Percentiles rank a stretch among this genome's conserved stretches.
phyloP scores from a whole-genome alignment of 192 early-diverging fungal species.

The Geranomyces variabilis region DNA sequence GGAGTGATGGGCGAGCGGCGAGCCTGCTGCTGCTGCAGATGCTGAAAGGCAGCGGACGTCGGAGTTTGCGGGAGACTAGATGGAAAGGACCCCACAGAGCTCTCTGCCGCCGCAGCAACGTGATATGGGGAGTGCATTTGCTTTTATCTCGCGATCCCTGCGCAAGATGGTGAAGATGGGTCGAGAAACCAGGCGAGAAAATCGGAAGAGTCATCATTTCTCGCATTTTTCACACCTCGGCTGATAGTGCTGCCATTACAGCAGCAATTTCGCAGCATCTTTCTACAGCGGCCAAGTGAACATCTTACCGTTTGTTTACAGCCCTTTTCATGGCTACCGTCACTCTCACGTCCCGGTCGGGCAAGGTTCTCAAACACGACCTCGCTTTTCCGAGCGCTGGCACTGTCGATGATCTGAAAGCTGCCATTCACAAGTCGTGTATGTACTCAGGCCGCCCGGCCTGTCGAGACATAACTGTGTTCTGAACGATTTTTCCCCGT shows the following conservation, averaged over 20 bases:
- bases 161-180: too few species aligned
- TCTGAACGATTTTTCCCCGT: too few species aligned
- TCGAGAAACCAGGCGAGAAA: too few species aligned
- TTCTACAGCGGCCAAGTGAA: too few species aligned
- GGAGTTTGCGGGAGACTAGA: background rate
- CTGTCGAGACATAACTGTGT: background rate
- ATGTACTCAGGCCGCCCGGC: background rate
- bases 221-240: too few species aligned
- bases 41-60: background rate
- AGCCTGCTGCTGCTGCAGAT: background rate
- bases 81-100: background rate
- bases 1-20: conserved; percentile 3
- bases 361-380: conserved; percentile 36
- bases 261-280: too few species aligned
- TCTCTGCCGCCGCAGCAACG: conserved; percentile 8
- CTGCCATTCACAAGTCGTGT: conserved; percentile 67
- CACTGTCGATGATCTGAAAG: conserved; percentile 71
- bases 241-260: too few species aligned
- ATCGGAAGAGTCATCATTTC: too few species aligned
- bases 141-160: too few species aligned
- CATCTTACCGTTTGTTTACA: too few species aligned
- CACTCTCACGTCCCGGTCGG: conserved; percentile 31
- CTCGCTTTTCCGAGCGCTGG: conserved; percentile 47
- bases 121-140: background rate
- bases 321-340: conserved; percentile 17